Conservation (phyloP, 306 rosid genomes). For the Cyamopsis tetragonoloba region DNA sequence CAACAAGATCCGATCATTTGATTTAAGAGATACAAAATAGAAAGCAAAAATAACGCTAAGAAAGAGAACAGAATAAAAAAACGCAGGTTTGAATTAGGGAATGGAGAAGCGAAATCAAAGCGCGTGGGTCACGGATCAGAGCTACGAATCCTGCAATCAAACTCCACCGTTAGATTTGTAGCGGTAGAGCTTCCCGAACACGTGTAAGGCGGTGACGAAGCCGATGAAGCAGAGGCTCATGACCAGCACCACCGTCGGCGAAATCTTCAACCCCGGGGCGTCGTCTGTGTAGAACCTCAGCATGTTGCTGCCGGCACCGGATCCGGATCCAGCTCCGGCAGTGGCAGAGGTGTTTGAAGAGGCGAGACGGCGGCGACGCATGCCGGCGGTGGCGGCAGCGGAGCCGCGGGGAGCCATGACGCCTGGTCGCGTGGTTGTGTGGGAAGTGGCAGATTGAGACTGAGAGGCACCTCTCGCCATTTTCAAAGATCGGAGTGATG, state of each 20-base stretch:
- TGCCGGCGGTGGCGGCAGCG: conserved; percentile 83
- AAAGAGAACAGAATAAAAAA: background rate
- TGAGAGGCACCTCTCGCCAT: conserved; percentile 94
- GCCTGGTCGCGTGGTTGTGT: conserved; percentile 61
- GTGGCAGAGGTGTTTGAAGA: conserved; percentile 31
- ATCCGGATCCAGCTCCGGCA: conserved; percentile 36
- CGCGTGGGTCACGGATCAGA: too few relatives aligned
- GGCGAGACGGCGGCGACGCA: conserved; percentile 77
- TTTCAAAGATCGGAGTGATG: background rate
- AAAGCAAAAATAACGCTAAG: background rate
- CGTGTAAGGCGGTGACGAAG: conserved; percentile 87
- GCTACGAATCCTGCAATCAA: conserved; percentile 19
- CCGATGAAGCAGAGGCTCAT: conserved; percentile 95
- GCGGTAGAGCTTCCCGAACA: conserved; percentile 68
- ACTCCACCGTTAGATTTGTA: conserved; percentile 40
- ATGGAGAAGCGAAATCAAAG: conserved; percentile 14
- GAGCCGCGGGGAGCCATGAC: conserved; percentile 84
- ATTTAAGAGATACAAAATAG: background rate
- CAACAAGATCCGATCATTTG: conserved; percentile 6
- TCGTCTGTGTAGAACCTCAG: conserved; percentile 92
- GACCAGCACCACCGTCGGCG: conserved; percentile 80
- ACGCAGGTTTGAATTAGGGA: conserved; percentile 1
- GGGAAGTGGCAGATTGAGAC: conserved; percentile 63
- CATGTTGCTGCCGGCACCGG: conserved; percentile 57
- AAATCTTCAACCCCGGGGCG: conserved; percentile 85